Conservation (phyloP, 1,284 basidiomycete genomes). For the Cryptococcus neoformans region DNA sequence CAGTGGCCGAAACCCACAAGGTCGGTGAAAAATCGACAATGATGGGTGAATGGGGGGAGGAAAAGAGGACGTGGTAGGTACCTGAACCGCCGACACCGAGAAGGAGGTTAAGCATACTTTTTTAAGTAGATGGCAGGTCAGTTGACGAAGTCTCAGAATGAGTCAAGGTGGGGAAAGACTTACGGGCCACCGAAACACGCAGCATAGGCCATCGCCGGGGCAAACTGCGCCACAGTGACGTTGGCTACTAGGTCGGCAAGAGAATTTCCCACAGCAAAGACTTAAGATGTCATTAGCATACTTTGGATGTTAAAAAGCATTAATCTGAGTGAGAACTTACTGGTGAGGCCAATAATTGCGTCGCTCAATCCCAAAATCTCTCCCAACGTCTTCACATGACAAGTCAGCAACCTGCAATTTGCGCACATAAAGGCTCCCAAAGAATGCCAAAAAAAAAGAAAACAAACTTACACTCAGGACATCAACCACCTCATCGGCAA, state of each 20-base stretch:
- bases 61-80: slow-evolving; percentile 44
- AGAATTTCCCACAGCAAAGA: slow-evolving; percentile 95
- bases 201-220: slow-evolving; percentile 50
- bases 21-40: slow-evolving; percentile 76
- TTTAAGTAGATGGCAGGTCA: slow-evolving; percentile 29
- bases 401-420: background rate
- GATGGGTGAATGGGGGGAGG: slow-evolving; percentile 60
- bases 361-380: slow-evolving; percentile 93
- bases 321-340: slow-evolving; percentile 1
- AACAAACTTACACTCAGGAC: slow-evolving; percentile 65
- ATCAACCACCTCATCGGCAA: slow-evolving; percentile 88
- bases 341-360: slow-evolving; percentile 80
- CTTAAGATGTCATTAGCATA: slow-evolving; percentile 6
- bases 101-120: slow-evolving; percentile 93
- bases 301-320: background rate
- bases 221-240: slow-evolving; percentile 74
- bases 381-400: slow-evolving; percentile 67
- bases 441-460: background rate
- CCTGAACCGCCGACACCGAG: slow-evolving; percentile 55
- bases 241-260: slow-evolving; percentile 96
- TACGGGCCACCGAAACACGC: slow-evolving; percentile 54
- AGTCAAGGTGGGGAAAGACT: background rate
- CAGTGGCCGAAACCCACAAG: slow-evolving; percentile 74
- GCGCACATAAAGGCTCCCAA: no score
- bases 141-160: background rate